phyloP scores from a whole-genome alignment of 2,329 filamentous ascomycete genomes.

The Xylariaceae sp. region DNA sequence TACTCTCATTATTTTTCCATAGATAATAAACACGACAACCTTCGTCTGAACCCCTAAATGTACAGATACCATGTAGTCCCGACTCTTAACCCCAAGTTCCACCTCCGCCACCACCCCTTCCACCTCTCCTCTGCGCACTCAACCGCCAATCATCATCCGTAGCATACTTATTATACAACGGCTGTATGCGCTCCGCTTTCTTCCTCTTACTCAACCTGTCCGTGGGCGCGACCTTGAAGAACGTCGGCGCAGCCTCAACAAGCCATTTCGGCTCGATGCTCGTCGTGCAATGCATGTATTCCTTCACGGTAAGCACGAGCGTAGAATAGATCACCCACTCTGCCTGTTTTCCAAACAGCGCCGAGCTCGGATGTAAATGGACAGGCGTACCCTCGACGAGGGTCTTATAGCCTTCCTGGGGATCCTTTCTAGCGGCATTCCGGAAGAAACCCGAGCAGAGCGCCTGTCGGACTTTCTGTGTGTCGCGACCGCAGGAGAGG shows the following conservation, averaged over 20 bases:
- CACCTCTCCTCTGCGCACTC: conserved; percentile 78
- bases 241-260: conserved; percentile 94
- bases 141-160: conserved; percentile 94
- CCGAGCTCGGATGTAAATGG: conserved; percentile 86
- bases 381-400: conserved; percentile 92
- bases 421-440: conserved; percentile 90
- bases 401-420: conserved; percentile 95
- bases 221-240: conserved; percentile 93
- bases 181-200: conserved; percentile 91
- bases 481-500: conserved; percentile 80
- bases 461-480: conserved; percentile 78
- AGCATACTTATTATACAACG: conserved; percentile 86
- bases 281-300: conserved; percentile 96
- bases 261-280: conserved; percentile 91
- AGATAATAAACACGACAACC: no score
- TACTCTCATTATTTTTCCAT: no score
- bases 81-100: conserved; percentile 77
- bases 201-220: conserved; percentile 85
- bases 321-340: conserved; percentile 95
- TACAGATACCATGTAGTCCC: no score
- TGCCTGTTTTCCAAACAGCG: conserved; percentile 89
- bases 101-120: conserved; percentile 75
- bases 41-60: no score
- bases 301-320: conserved; percentile 87
- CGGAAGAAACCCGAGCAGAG: conserved; percentile 94